These are phyloP conservation scores for Fusarium mexicanum DNA, from an alignment of 2,329 filamentous ascomycete genomes.

Conservation along the genomic window DNA sequence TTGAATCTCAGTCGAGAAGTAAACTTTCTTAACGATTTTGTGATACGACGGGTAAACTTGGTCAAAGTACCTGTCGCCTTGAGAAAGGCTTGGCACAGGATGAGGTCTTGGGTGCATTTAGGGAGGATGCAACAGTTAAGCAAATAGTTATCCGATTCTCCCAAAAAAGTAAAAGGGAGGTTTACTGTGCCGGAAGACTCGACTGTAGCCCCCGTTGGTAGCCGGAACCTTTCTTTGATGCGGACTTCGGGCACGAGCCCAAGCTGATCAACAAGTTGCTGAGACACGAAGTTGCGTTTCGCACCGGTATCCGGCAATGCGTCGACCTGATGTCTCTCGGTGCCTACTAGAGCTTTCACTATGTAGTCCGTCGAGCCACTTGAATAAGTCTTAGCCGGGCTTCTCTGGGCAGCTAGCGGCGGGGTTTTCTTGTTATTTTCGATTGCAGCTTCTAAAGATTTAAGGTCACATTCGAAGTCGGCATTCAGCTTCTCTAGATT, in stretches of 20 bases:
- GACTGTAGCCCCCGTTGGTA: fast-evolving
- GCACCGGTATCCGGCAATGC: background rate
- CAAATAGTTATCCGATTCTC: background rate
- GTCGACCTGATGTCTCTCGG: fast-evolving
- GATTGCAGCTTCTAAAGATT: too few relatives aligned
- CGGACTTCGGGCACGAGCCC: fast-evolving
- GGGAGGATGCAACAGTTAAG: background rate
- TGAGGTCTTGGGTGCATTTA: background rate
- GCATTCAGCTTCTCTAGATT: too few relatives aligned
- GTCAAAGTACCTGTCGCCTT: background rate
- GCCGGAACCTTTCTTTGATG: fast-evolving
- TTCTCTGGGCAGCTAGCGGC: too few relatives aligned
- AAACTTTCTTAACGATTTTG: fast-evolving
- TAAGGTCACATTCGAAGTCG: too few relatives aligned
- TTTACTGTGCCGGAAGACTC: background rate
- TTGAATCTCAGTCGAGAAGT: fast-evolving
- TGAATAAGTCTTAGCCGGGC: fast-evolving
- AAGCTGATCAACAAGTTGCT: background rate
- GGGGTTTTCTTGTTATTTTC: too few relatives aligned
- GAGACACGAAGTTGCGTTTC: background rate
- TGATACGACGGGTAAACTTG: background rate
- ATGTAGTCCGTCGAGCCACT: background rate
- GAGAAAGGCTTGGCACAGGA: background rate
- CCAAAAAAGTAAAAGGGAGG: background rate
- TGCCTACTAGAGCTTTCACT: background rate